phyloP scores from a whole-genome alignment of 345 rosid genomes.

The Populus pruinosa region DNA sequence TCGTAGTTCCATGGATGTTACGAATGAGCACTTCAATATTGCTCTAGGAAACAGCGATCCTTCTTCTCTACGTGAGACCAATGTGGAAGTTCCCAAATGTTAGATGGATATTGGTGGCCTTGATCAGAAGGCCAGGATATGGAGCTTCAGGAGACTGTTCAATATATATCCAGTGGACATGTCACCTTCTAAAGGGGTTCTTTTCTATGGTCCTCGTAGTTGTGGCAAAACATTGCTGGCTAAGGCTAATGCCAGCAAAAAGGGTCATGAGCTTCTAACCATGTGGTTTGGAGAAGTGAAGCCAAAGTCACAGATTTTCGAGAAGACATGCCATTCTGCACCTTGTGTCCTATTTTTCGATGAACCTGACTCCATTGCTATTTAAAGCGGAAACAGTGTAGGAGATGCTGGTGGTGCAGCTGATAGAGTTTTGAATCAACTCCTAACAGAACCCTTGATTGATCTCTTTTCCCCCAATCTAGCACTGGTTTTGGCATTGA shows the following conservation, averaged over 20 bases:
- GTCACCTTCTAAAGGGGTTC: conserved; percentile 2
- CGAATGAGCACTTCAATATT: not conserved
- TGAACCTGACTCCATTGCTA: conserved; percentile 3
- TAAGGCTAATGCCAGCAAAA: not conserved
- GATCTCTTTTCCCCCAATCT: too few relatives aligned
- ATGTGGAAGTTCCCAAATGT: not conserved
- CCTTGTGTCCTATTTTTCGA: not conserved
- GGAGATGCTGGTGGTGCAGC: not conserved
- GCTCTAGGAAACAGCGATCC: not conserved
- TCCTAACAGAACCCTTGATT: not conserved
- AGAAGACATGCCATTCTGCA: not conserved
- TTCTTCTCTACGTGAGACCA: not conserved
- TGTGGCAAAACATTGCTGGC: conserved; percentile 1
- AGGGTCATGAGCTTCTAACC: not conserved
- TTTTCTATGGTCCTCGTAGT: conserved; percentile 2
- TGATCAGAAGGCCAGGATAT: not conserved
- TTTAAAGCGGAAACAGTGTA: not conserved
- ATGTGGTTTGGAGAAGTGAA: conserved; percentile 4
- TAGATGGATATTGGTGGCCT: conserved; percentile 8
- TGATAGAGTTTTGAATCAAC: not conserved
- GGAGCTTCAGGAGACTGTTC: conserved; percentile 1
- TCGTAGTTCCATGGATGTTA: not conserved
- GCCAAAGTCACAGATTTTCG: not conserved
- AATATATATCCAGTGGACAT: not conserved
- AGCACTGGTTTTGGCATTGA: too few relatives aligned